Evolutionary conservation across 1,284 basidiomycete genomes (phyloP), one percentile per base, ranked within the genome.

Genomic region (Xerocomus nothofagi): DNA sequence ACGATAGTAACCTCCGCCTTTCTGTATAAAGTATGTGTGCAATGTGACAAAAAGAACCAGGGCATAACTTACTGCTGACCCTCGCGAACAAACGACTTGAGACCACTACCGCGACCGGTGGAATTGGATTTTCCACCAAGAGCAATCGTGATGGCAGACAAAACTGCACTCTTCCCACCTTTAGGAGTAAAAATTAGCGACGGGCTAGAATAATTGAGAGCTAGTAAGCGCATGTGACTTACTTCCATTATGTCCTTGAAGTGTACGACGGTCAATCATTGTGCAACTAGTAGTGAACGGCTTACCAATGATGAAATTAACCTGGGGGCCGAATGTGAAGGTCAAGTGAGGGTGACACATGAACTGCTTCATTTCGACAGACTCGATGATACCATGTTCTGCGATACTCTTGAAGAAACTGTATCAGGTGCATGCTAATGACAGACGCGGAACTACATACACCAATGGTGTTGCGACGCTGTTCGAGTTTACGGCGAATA

Each of bases 91-190:
- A 98, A 93, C 2, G 88, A 85, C 65, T 93, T 95, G 32, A 98
- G 76, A 20, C 91, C 92, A 57, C 68, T 83, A 9, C 91, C 95
- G 57, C 95, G 84, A 20, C 94, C 93, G 2, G 97, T 99, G 0
- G 87, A 81, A 23, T 72, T 81, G 2, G 95, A 91, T 69, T 96
- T 98, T 1, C 93, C 94, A 41, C 97, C 97, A 0, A 99, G 79
- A 3, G 92, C 95, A 17, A 99, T 81, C 2, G 93, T 93, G 56
- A 99, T 86, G 3, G 88, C 97, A 8, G 96, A 94, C 29, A 99
- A 77, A 33, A 98, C 86, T 1, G 97, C 95, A 65, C 92, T 96
- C 73, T 99, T 99, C 12, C 97, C 95, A 70, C 93, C 88, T 91
- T 20, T 20, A 53, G 33, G 32, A 23, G 42, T 3, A 29, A 20